These are phyloP conservation scores for Zasmidium cellare DNA, from an alignment of 2,329 filamentous ascomycete genomes.

Conservation along the genomic window DNA sequence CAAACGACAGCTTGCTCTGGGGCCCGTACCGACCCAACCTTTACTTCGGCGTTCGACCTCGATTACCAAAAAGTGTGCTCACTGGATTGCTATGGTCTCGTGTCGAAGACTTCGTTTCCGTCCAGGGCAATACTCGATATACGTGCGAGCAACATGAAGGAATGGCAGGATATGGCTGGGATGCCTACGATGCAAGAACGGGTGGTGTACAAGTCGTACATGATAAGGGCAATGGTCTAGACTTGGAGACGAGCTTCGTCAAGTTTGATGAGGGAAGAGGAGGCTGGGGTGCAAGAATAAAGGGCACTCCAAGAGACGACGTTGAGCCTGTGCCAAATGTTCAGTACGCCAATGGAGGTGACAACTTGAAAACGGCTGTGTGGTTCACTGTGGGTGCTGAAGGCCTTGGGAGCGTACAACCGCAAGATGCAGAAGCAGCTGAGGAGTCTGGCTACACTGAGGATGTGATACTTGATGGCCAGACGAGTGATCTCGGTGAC, in stretches of 20 bases:
- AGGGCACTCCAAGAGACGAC: slow-evolving; percentile 59
- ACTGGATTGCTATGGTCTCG: slow-evolving; percentile 86
- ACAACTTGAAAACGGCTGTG: slow-evolving; percentile 70
- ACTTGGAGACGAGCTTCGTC: slow-evolving; percentile 90
- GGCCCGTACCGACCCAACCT: slow-evolving; percentile 91
- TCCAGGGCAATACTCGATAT: slow-evolving; percentile 80
- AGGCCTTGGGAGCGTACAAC: slow-evolving; percentile 66
- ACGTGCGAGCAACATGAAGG: slow-evolving; percentile 95
- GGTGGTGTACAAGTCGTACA: slow-evolving; percentile 90
- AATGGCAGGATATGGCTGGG: slow-evolving; percentile 96
- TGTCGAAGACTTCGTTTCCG: slow-evolving; percentile 73
- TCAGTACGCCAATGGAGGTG: slow-evolving; percentile 20
- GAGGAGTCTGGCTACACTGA: slow-evolving; percentile 59
- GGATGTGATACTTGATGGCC: slow-evolving; percentile 69
- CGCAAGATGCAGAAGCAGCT: slow-evolving; percentile 56
- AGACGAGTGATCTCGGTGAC: slow-evolving; percentile 69
- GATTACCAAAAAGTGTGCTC: slow-evolving; percentile 77
- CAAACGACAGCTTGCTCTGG: slow-evolving; percentile 89
- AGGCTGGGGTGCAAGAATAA: slow-evolving; percentile 88
- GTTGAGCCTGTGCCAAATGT: not conserved
- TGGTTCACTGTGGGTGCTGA: slow-evolving; percentile 83
- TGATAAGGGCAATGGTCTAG: slow-evolving; percentile 82
- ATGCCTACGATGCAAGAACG: slow-evolving; percentile 86
- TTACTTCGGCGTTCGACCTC: slow-evolving; percentile 87
- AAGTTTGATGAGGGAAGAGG: slow-evolving; percentile 77